These are phyloP conservation scores for Candolleomyces eurysporus DNA, from an alignment of 768 basidiomycete genomes.

Conservation along the genomic window DNA sequence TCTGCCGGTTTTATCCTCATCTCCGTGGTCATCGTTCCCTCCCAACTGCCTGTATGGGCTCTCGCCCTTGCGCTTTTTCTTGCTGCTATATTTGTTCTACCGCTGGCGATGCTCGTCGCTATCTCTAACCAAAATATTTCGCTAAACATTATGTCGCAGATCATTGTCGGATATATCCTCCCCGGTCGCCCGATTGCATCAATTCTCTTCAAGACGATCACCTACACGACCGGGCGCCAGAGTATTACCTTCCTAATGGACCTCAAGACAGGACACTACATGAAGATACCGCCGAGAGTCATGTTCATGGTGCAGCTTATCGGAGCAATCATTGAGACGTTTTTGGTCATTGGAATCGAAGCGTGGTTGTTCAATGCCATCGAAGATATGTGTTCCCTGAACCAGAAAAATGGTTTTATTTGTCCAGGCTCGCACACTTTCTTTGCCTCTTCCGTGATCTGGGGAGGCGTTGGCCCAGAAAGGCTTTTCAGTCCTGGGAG, in stretches of 20 bases:
- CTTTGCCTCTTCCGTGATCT: slow-evolving; percentile 70
- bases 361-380: slow-evolving; percentile 78
- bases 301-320: slow-evolving; percentile 71
- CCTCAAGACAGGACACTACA: slow-evolving; percentile 86
- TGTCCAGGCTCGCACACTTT: slow-evolving; percentile 69
- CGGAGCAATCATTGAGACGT: slow-evolving; percentile 52
- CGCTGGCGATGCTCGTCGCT: slow-evolving; percentile 79
- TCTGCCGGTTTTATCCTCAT: slow-evolving; percentile 60
- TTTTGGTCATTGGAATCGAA: slow-evolving; percentile 54
- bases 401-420: slow-evolving; percentile 43
- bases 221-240: slow-evolving; percentile 57
- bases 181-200: slow-evolving; percentile 80
- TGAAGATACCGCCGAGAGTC: slow-evolving; percentile 82
- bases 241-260: slow-evolving; percentile 69
- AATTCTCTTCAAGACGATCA: slow-evolving; percentile 74
- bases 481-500: slow-evolving; percentile 54
- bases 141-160: slow-evolving; percentile 69
- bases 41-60: slow-evolving; percentile 80
- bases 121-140: slow-evolving; percentile 81
- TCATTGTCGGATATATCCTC: slow-evolving; percentile 74
- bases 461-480: slow-evolving; percentile 77
- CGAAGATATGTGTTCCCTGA: slow-evolving; percentile 64
- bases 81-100: slow-evolving; percentile 49
- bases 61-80: slow-evolving; percentile 53
- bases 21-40: slow-evolving; percentile 61